Percentiles rank a stretch among this genome's conserved stretches.
Evolutionary conservation across 805 yeast genomes (phyloP).

Genomic region (Candida endomychidarum): DNA sequence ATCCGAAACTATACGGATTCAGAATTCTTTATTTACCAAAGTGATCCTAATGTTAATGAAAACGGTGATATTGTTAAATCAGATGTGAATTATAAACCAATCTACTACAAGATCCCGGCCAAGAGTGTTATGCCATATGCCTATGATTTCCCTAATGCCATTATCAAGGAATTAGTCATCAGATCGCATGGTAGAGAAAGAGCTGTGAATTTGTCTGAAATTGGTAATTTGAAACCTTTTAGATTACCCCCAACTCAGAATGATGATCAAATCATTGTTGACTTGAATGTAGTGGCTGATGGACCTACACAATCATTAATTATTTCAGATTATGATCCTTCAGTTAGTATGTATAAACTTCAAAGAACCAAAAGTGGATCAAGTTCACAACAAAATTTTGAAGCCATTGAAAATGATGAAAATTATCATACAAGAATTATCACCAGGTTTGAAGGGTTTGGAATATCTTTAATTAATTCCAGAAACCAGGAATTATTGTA

Average conservation of each 20-base stretch:
- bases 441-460: slow-evolving; percentile 78
- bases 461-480: slow-evolving; percentile 77
- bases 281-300: slow-evolving; percentile 90
- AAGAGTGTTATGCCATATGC: slow-evolving; percentile 97
- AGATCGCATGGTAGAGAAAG: slow-evolving; percentile 74
- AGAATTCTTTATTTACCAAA: slow-evolving; percentile 85
- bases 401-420: slow-evolving; percentile 53
- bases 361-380: slow-evolving; percentile 22
- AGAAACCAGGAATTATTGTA: slow-evolving; percentile 78
- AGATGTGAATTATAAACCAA: slow-evolving; percentile 67
- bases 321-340: slow-evolving; percentile 78
- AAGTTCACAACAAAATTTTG: slow-evolving; percentile 49
- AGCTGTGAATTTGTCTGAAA: slow-evolving; percentile 83
- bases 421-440: slow-evolving; percentile 53
- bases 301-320: slow-evolving; percentile 91
- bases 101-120: slow-evolving; percentile 79
- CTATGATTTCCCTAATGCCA: slow-evolving; percentile 95
- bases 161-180: slow-evolving; percentile 74
- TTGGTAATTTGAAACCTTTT: slow-evolving; percentile 89
- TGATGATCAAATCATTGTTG: slow-evolving; percentile 56
- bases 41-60: slow-evolving; percentile 69
- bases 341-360: slow-evolving; percentile 70
- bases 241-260: slow-evolving; percentile 54
- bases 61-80: slow-evolving; percentile 54
- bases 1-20: slow-evolving; percentile 84